Evolutionary conservation across 1,139 yeast species (phyloP).

Genomic region (Pneumocystis sp.): DNA sequence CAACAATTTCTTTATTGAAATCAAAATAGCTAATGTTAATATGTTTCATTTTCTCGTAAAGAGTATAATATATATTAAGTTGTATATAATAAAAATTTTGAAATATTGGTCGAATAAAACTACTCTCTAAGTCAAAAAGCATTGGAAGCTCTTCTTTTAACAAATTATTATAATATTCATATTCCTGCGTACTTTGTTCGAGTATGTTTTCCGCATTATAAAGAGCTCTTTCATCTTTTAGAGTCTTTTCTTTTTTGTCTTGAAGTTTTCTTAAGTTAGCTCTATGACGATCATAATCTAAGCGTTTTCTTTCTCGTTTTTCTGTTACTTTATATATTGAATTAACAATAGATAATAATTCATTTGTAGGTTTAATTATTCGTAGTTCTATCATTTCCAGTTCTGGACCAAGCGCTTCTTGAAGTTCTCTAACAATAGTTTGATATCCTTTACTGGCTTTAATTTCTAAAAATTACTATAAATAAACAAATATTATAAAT

Average conservation of each 20-base stretch:
- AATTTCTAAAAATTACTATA: conserved; percentile 19
- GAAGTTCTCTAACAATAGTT: conserved; percentile 71
- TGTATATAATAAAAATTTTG: conserved; percentile 95
- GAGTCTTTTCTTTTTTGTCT: conserved; percentile 64
- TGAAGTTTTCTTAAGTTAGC: conserved; percentile 56
- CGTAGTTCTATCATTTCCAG: conserved; percentile 81
- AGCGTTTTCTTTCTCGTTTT: conserved; percentile 87
- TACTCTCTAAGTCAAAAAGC: conserved; percentile 74
- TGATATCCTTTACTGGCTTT: conserved; percentile 86
- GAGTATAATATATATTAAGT: conserved; percentile 83
- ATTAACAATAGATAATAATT: conserved; percentile 64
- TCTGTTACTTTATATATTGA: conserved; percentile 82
- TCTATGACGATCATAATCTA: conserved; percentile 80
- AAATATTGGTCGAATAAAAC: conserved; percentile 82
- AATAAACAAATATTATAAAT: neutral
- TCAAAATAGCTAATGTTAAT: conserved; percentile 95
- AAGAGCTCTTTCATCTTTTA: conserved; percentile 81
- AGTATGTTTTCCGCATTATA: conserved; percentile 81
- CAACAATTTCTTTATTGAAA: conserved; percentile 52
- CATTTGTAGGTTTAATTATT: conserved; percentile 85
- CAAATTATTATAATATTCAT: conserved; percentile 88
- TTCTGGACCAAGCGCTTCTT: conserved; percentile 78
- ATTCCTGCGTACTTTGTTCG: conserved; percentile 86
- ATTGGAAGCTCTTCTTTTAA: conserved; percentile 78
- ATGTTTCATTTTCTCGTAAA: conserved; percentile 82